Evolutionary conservation across 768 basidiomycete species (phyloP).

Genomic region (Cystofilobasidium bisporidii): DNA sequence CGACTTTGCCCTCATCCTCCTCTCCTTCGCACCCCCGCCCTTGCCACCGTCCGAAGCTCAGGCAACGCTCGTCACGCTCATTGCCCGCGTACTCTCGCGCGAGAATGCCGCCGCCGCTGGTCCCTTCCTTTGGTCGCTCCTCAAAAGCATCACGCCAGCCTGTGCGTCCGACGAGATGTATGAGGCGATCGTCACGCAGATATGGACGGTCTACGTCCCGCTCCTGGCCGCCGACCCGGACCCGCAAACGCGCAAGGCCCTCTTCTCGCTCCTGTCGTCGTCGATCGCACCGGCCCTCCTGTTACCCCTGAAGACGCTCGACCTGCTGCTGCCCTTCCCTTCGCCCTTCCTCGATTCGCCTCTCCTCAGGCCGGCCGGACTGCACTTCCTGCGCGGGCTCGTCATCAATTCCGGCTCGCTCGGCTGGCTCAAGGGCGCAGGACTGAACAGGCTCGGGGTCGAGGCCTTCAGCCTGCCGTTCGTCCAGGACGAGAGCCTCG

Average conservation of each 20-base stretch:
- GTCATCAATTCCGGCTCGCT: background rate
- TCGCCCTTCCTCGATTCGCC: conserved; percentile 2
- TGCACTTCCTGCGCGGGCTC: conserved; percentile 1
- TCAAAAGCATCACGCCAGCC: background rate
- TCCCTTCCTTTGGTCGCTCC: background rate
- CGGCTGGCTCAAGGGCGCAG: background rate
- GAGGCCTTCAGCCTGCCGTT: background rate
- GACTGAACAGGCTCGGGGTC: background rate
- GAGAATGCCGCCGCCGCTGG: background rate
- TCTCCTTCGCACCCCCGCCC: background rate
- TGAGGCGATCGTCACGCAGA: background rate
- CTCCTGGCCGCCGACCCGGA: background rate
- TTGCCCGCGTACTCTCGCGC: background rate
- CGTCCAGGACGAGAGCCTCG: background rate
- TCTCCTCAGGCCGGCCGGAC: background rate
- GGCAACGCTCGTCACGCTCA: background rate
- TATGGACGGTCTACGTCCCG: background rate
- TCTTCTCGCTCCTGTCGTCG: background rate
- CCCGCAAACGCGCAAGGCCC: conserved; percentile 2
- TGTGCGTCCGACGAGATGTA: background rate
- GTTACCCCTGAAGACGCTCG: background rate
- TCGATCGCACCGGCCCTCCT: background rate
- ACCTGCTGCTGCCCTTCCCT: background rate
- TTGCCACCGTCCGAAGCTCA: background rate
- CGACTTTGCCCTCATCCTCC: background rate